A percentile compares a stretch with the other conserved stretches of the same genome.
Evolutionary conservation across 257 asterid genomes (phyloP).

Genomic region (Nicotiana undulata): DNA sequence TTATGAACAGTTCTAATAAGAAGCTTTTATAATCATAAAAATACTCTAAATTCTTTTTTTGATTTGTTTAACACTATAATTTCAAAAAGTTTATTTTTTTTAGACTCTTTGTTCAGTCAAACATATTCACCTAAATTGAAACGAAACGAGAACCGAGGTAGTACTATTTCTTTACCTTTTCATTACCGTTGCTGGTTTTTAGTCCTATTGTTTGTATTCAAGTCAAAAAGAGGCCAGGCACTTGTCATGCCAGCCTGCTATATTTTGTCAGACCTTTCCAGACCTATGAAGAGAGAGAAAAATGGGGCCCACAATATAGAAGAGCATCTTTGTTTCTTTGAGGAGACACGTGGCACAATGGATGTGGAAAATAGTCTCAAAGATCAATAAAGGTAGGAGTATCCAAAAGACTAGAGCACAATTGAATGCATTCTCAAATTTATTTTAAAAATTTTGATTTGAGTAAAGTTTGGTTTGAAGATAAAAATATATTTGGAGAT

Average conservation of each 20-base stretch:
- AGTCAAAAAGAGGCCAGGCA: slow-evolving; percentile 7
- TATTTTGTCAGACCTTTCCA: neutral
- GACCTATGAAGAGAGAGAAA: neutral
- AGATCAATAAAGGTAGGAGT: neutral
- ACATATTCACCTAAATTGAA: too few relatives aligned
- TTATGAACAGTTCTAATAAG: too few relatives aligned
- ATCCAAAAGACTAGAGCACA: neutral
- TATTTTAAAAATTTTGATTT: too few relatives aligned
- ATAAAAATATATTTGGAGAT: too few relatives aligned
- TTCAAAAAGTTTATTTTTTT: too few relatives aligned
- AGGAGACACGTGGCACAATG: neutral
- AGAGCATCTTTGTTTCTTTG: slow-evolving; percentile 13
- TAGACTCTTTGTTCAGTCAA: too few relatives aligned
- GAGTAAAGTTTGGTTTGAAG: too few relatives aligned
- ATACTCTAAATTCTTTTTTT: too few relatives aligned
- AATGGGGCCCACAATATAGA: neutral
- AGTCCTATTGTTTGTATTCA: slow-evolving; percentile 4
- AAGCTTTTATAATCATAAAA: too few relatives aligned
- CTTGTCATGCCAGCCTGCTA: neutral
- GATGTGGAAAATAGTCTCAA: neutral
- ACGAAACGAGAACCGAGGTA: too few relatives aligned
- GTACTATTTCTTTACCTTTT: neutral
- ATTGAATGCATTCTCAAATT: neutral
- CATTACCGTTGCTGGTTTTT: neutral
- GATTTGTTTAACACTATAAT: too few relatives aligned